Evolutionary conservation across 768 basidiomycete species (phyloP).

Genomic region (Gyrodon lividus): DNA sequence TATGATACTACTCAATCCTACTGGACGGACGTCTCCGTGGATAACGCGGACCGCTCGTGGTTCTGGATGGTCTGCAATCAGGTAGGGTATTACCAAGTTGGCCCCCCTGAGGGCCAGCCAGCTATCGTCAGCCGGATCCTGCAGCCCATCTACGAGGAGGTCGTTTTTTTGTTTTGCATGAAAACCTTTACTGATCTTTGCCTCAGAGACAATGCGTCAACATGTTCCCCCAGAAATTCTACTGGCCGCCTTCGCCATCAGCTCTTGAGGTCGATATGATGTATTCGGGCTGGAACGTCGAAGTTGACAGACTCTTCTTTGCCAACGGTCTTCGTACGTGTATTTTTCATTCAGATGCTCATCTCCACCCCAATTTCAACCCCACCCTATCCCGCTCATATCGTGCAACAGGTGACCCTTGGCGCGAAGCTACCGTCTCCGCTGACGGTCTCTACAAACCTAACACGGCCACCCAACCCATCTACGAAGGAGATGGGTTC

Average conservation of each 20-base stretch:
- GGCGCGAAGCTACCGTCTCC: conserved; percentile 68
- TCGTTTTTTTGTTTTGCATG: conserved; percentile 1
- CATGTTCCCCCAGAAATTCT: conserved; percentile 64
- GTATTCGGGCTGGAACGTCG: conserved; percentile 65
- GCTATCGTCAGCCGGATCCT: conserved; percentile 35
- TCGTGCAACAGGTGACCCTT: conserved; percentile 59
- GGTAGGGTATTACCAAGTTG: conserved; percentile 51
- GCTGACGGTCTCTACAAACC: conserved; percentile 44
- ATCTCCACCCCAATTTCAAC: too few species aligned
- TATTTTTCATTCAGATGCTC: neutral
- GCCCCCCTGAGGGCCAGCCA: conserved; percentile 38
- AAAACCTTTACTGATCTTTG: neutral
- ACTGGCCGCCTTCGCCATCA: conserved; percentile 43
- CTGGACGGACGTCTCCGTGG: conserved; percentile 55
- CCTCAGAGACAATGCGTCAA: conserved; percentile 65
- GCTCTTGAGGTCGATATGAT: conserved; percentile 42
- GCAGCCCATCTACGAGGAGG: conserved; percentile 30
- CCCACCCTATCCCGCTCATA: neutral
- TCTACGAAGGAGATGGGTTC: conserved; percentile 61
- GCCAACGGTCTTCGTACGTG: conserved; percentile 63
- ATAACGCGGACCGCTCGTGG: conserved; percentile 65
- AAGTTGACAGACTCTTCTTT: conserved; percentile 60
- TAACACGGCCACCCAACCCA: conserved; percentile 55
- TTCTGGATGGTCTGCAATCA: conserved; percentile 74
- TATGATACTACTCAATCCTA: conserved; percentile 37